A percentile compares a stretch with the other conserved stretches of the same genome.
Conservation (phyloP, 2,329 filamentous ascomycete genomes). For the Fusarium torreyae region DNA sequence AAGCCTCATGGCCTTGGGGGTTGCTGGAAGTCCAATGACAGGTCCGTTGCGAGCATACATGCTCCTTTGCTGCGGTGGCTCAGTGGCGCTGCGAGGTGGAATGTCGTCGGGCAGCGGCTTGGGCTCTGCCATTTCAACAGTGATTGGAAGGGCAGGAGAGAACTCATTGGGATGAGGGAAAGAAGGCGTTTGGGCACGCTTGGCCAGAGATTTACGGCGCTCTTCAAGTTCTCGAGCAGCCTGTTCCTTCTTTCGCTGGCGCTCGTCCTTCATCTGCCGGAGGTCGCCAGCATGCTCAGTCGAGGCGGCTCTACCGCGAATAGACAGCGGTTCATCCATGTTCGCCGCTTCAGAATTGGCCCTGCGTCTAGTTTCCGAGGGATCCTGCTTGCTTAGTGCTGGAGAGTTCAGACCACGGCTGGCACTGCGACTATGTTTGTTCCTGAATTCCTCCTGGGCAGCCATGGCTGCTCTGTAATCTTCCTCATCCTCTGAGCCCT, state of each 20-base stretch:
- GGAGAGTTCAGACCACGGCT: conserved; percentile 61
- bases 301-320: conserved; percentile 57
- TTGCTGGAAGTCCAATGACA: conserved; percentile 86
- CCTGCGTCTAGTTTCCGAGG: conserved; percentile 58
- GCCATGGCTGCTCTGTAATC: conserved; percentile 69
- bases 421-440: conserved; percentile 67
- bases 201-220: conserved; percentile 85
- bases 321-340: conserved; percentile 51
- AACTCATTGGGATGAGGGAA: conserved; percentile 82
- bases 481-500: conserved; percentile 75
- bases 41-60: conserved; percentile 66
- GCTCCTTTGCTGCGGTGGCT: conserved; percentile 67
- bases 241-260: conserved; percentile 77
- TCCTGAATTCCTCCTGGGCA: conserved; percentile 70
- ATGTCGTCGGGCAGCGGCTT: conserved; percentile 60
- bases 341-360: conserved; percentile 53
- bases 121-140: conserved; percentile 62
- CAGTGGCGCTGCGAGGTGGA: conserved; percentile 75
- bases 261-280: conserved; percentile 70
- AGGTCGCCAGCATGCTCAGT: conserved; percentile 69
- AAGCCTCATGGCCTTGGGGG: conserved; percentile 90
- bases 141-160: conserved; percentile 47
- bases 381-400: conserved; percentile 54
- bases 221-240: conserved; percentile 91
- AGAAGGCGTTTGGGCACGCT: conserved; percentile 82